Conservation (phyloP, 2,329 filamentous ascomycete genomes). For the Colletotrichum melonis region DNA sequence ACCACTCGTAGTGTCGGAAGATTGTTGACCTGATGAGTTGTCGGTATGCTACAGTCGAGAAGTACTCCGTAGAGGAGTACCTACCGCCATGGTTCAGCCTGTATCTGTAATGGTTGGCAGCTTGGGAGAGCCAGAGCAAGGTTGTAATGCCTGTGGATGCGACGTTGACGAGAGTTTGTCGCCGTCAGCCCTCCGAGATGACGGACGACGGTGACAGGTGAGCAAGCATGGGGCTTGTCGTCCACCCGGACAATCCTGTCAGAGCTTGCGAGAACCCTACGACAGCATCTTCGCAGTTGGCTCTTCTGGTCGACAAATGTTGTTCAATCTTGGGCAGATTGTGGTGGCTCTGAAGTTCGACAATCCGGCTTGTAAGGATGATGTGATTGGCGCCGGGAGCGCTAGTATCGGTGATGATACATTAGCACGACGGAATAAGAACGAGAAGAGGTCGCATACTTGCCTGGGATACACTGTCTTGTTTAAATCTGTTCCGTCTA, state of each 20-base stretch:
- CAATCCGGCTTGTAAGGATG: neutral
- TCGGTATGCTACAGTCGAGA: neutral
- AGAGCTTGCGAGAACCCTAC: neutral
- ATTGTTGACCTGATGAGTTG: neutral
- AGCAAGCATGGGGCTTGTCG: slow-evolving; percentile 15
- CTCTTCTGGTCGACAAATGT: neutral
- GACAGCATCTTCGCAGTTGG: neutral
- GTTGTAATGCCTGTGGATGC: slow-evolving; percentile 3
- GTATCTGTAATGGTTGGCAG: neutral
- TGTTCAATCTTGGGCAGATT: slow-evolving; percentile 1
- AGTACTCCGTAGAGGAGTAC: neutral
- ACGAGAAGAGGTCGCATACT: neutral
- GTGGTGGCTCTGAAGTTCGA: neutral
- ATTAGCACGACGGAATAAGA: neutral
- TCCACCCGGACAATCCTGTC: neutral
- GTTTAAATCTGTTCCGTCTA: neutral
- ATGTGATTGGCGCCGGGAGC: neutral
- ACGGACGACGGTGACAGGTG: slow-evolving; percentile 19
- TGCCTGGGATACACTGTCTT: neutral
- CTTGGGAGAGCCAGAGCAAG: neutral
- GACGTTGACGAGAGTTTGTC: slow-evolving; percentile 19
- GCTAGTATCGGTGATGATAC: neutral
- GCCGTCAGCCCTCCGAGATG: slow-evolving; percentile 21
- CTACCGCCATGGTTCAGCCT: neutral
- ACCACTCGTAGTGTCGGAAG: neutral